Conservation (phyloP, 441 rosid genomes). For the Aleurites moluccanus region DNA sequence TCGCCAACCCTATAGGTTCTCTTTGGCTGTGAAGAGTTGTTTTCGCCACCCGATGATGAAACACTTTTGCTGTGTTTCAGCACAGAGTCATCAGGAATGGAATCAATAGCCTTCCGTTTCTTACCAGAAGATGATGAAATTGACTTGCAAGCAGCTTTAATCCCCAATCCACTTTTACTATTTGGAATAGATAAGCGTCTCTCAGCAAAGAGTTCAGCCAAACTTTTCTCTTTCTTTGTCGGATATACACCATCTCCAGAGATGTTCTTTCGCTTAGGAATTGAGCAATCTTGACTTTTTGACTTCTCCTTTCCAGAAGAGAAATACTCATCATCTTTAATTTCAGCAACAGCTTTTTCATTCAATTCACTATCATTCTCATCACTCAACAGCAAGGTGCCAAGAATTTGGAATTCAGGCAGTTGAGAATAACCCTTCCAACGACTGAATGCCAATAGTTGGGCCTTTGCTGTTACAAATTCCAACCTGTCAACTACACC, state of each 20-base stretch:
- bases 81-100: slow-evolving; percentile 26
- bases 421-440: slow-evolving; percentile 66
- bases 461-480: slow-evolving; percentile 49
- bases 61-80: slow-evolving; percentile 33
- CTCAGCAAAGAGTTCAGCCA: slow-evolving; percentile 54
- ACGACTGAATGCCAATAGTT: slow-evolving; percentile 54
- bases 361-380: slow-evolving; percentile 22
- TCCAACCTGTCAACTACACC: slow-evolving; percentile 47
- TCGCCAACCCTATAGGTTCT: slow-evolving; percentile 56
- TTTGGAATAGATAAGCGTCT: slow-evolving; percentile 29
- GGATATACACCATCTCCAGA: slow-evolving; percentile 29
- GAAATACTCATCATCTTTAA: slow-evolving; percentile 23
- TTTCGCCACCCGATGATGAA: slow-evolving; percentile 23
- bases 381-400: slow-evolving; percentile 45
- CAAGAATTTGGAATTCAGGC: slow-evolving; percentile 51
- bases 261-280: slow-evolving; percentile 36
- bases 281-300: slow-evolving; percentile 29
- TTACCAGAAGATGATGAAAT: slow-evolving; percentile 29
- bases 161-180: slow-evolving; percentile 30
- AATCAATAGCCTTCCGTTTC: slow-evolving; percentile 47
- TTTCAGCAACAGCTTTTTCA: slow-evolving; percentile 26
- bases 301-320: slow-evolving; percentile 34
- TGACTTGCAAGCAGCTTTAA: slow-evolving; percentile 22
- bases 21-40: slow-evolving; percentile 36
- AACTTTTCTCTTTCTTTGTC: slow-evolving; percentile 55